Base-by-base conservation (phyloP, 164 flowering plant genomes). In the Magnolia kwangsiensis region DNA sequence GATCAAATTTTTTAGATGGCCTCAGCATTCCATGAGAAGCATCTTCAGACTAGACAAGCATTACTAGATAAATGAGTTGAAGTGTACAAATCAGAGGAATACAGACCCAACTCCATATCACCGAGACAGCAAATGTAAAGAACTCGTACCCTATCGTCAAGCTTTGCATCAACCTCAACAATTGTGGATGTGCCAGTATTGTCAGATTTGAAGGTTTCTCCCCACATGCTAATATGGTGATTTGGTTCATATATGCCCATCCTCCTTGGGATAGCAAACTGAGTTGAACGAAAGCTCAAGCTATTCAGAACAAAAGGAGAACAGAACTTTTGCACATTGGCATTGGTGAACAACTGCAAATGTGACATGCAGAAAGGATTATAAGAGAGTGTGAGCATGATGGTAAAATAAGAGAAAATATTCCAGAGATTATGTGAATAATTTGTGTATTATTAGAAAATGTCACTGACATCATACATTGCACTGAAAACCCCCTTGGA, bases 181-280 rank as follows among this genome's bases (percentile, higher is more conserved):
- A 89, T 74, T 20, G 84, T 65, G 45, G 91, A 79, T 51, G 84
- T 63, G 10, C 88, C 79, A 51, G 90, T 71, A 80, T 81, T 84
- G 79, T 84, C 85, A 69, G 81, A 80, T 77, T 85, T 92, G 77
- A 87, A 93, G 74, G 83, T 79, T 50, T 90, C 90, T 9, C 81
- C 94, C 99, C 99, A 95, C 84, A 85, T 87, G 75, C 80, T 80
- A 73, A 91, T 85, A 75, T 87, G 98, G 79, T 88, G 92, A 58
- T 86, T 73, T 68, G 93, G 90, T 72, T 92, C 97, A 75, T 89
- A 92, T n/a, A 91, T 74, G 19, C 87, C 87, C 87, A 93, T 87
- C 81, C 90, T 88, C 81, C 94, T 85, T n/a, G 94, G 76, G 69
- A 90, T 77, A 29, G 90, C 89, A 84, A 84, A 93, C 77, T 90